Percentiles rank a stretch among this genome's conserved stretches.
Evolutionary conservation across 805 yeast genomes (phyloP).

Genomic region (Candida sakaeoensis): DNA sequence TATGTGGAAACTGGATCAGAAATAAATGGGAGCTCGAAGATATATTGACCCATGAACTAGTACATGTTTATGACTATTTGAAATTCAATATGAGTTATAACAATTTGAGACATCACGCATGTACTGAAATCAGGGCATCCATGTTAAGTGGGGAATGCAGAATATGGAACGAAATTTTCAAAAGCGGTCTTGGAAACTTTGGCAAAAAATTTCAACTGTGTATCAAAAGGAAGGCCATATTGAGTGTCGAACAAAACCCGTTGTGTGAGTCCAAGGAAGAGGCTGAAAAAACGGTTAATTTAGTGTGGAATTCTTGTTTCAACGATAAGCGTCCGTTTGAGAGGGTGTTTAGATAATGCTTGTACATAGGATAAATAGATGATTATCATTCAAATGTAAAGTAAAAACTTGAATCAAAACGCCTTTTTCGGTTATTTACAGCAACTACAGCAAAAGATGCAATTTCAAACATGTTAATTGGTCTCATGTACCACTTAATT

Average conservation of each 20-base stretch:
- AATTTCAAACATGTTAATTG: too few relatives aligned
- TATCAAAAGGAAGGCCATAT: constrained; percentile 80
- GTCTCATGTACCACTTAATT: too few relatives aligned
- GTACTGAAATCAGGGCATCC: constrained; percentile 93
- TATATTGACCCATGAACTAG: constrained; percentile 85
- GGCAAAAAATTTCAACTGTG: constrained; percentile 87
- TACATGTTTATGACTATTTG: constrained; percentile 89
- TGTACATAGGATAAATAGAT: not conserved
- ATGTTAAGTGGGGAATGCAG: constrained; percentile 94
- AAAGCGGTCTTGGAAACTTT: constrained; percentile 50
- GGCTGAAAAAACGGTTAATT: constrained; percentile 76
- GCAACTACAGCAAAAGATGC: too few relatives aligned
- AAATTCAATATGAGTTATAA: constrained; percentile 85
- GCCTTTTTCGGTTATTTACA: too few relatives aligned
- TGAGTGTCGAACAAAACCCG: constrained; percentile 86
- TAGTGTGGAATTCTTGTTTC: constrained; percentile 91
- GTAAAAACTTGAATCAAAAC: not conserved
- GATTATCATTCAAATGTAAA: not conserved
- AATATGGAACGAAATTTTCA: constrained; percentile 74
- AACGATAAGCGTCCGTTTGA: constrained; percentile 96
- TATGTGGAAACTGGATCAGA: constrained; percentile 79
- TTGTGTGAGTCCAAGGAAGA: constrained; percentile 66
- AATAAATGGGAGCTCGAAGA: constrained; percentile 85
- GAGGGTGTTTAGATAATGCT: constrained; percentile 76
- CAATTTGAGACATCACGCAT: constrained; percentile 89